phyloP scores from a whole-genome alignment of 2,329 filamentous ascomycete species.

The Xylariales sp. region DNA sequence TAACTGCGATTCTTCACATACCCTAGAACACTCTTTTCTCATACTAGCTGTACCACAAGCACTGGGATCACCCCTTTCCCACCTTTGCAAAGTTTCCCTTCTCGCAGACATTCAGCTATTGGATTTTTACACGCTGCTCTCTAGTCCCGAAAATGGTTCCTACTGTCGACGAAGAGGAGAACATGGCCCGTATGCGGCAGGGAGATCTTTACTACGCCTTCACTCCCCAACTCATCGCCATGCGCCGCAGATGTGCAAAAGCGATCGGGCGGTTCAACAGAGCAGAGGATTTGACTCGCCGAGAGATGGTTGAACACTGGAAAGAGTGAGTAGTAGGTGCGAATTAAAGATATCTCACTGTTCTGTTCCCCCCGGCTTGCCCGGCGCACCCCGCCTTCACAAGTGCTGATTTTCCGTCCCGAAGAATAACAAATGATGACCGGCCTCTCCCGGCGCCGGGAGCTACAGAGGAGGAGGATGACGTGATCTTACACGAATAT shows the following conservation, averaged over 20 bases:
- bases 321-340: slow-evolving; percentile 71
- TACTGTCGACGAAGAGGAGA: slow-evolving; percentile 40
- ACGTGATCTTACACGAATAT: slow-evolving; percentile 55
- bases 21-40: no score
- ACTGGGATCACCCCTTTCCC: no score
- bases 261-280: slow-evolving; percentile 63
- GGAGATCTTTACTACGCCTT: slow-evolving; percentile 75
- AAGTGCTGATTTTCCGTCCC: slow-evolving; percentile 4
- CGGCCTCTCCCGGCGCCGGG: slow-evolving; percentile 58
- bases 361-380: no score
- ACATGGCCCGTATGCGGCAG: slow-evolving; percentile 52
- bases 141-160: no score
- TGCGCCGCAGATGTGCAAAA: slow-evolving; percentile 56
- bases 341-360: no score
- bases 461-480: slow-evolving; percentile 58
- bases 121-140: no score
- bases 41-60: no score
- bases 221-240: slow-evolving; percentile 60
- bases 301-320: slow-evolving; percentile 63
- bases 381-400: no score
- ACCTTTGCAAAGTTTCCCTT: no score
- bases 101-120: no score
- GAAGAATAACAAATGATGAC: slow-evolving; percentile 58
- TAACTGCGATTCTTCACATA: no score
- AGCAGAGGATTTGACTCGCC: slow-evolving; percentile 53